Evolutionary conservation across 345 rosid genomes (phyloP), one percentile per base, ranked within the genome.

Genomic region (Sapria himalayana): DNA sequence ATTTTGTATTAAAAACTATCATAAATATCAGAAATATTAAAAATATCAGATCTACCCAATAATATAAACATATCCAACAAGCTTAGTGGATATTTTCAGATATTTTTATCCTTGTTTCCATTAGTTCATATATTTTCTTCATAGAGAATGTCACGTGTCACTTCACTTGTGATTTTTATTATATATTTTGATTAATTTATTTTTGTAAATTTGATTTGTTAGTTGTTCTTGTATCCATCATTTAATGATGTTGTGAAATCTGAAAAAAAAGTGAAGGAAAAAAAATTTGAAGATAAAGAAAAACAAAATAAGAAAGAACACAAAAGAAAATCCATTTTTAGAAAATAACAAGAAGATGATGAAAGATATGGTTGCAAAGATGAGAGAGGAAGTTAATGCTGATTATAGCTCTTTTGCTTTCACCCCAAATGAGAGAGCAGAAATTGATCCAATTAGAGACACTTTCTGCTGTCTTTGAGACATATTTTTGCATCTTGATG

Each of bases 391-490:
- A 74, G 94, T 81, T 57, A 60, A 56, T 65, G 78, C 93, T 45
- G 98, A 89, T 55, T 77, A 77, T 56, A 91, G 59, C 44, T 61
- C 86, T 44, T 84, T 64, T 65, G 56, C 75, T 35, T 71, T 65
- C 25, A 59, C 63, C 43, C 66, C 73, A 2, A 80, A 81, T 62
- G 67, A 63, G 22, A 52, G 80, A 86, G 56, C 61, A 51, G 56
- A 65, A 63, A 58, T 69, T 63, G 61, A 79, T 76, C 79, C 95
- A 91, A 47, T 54, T 80, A 3, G 99, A 66, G 39, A 61, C 72
- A 34, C 86, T 91, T 27, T 62, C 93, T 62, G 79, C 86, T 33
- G 74, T 91, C 18, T 84, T 91, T 44, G 92, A 73, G 72, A 91
- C 78, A 7, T 84, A 77, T 51, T 84, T 91, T 54, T 93, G 95